Base-by-base conservation (phyloP, 768 basidiomycete species). In the Pholiota molesta region DNA sequence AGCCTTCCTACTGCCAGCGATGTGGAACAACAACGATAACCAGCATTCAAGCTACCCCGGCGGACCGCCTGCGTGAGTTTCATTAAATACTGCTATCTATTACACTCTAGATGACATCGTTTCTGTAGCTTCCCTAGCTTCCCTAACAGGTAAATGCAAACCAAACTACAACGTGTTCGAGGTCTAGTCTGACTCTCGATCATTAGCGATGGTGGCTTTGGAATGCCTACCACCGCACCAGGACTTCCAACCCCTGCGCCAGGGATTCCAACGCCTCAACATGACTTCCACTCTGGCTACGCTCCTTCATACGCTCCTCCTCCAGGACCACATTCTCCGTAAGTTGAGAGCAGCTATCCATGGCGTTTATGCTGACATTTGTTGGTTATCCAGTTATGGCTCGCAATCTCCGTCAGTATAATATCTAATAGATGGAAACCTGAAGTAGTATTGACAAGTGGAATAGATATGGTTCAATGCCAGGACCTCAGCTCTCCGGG, bases 271-370 rank as follows among this genome's bases (percentile, higher is more conserved):
- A 60, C 64, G 5, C 66, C 68, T 47, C 64, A 71, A 39, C 47
- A 71, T 26, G 79, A 77, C 5, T 78, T 77, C 62, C 76, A 70
- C 65, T 76, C 79, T 14, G 72, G 77, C n/a, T 83, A 83, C 62
- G 69, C 76, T 14, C 78, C 81, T 28, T 72, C 77, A 28, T 77
- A 76, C 55, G 66, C 61, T 11, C 71, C 75, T 11, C 70, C 70
- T 55, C 66, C 68, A 16, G 73, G 73, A 52, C 67, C 69, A 42
- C 68, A 68, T 23, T 49, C 47, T 26, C 7, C 21, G 47, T 49
- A 49, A 49, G 47, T 26, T 8, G 3, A 26, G 19, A 8, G 16
- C 19, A 13, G 47, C 23, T 0, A 49, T 49, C 19, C 4, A 26
- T 14, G 23, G 5, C 2, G 21, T 49, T 3, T n/a, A 3, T 49